Evolutionary conservation across 2,329 filamentous ascomycete genomes (phyloP).

Genomic region (Exophiala viscosa): DNA sequence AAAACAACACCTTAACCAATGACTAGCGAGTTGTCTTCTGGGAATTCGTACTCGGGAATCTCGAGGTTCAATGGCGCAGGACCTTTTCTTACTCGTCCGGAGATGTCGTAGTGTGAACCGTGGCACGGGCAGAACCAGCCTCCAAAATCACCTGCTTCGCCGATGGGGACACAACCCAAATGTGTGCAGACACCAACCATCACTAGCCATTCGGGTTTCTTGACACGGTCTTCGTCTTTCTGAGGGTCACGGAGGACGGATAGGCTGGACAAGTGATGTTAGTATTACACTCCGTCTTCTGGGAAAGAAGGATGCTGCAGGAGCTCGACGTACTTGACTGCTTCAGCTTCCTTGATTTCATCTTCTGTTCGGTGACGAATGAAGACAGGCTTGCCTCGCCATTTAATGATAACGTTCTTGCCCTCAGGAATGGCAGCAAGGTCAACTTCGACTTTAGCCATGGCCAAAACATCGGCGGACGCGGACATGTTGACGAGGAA

Average conservation of each 20-base stretch:
- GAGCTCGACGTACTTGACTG: slow-evolving; percentile 55
- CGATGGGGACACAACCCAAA: slow-evolving; percentile 97
- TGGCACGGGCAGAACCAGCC: slow-evolving; percentile 99
- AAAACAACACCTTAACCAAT: slow-evolving; percentile 69
- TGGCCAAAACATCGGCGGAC: slow-evolving; percentile 94
- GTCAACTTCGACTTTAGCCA: slow-evolving; percentile 99
- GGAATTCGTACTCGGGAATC: slow-evolving; percentile 88
- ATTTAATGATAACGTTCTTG: slow-evolving; percentile 99
- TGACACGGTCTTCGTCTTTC: slow-evolving; percentile 83
- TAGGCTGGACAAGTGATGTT: slow-evolving; percentile 41
- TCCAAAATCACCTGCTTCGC: slow-evolving; percentile 95
- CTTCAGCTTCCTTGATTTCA: slow-evolving; percentile 94
- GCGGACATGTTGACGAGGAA: slow-evolving; percentile 99
- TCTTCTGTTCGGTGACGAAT: slow-evolving; percentile 92
- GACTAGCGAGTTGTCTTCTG: slow-evolving; percentile 79
- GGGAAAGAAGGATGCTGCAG: no score
- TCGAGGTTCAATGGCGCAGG: slow-evolving; percentile 97
- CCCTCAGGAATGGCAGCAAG: slow-evolving; percentile 90
- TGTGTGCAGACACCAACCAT: slow-evolving; percentile 99
- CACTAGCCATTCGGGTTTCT: slow-evolving; percentile 98
- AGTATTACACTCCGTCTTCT: background rate
- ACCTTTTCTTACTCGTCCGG: slow-evolving; percentile 94
- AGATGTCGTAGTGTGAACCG: slow-evolving; percentile 99
- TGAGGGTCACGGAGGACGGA: slow-evolving; percentile 85
- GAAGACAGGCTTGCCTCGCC: slow-evolving; percentile 99